Evolutionary conservation across 176 grass and related monocot species (phyloP), one percentile per base, ranked within the genome.

Genomic region (Phoenix roebelenii): DNA sequence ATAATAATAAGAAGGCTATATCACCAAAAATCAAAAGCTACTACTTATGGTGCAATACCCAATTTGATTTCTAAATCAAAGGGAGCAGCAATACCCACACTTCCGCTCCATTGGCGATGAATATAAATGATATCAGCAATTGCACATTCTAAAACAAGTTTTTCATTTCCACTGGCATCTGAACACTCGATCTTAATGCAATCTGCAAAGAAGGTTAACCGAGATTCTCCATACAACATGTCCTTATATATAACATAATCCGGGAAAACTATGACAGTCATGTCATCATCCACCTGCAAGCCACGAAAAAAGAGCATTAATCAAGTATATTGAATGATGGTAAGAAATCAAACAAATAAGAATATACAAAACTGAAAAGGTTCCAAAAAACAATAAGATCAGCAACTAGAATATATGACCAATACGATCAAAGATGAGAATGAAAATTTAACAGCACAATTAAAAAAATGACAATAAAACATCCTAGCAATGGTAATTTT

Each of bases 111-210:
- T 72, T 82, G 54, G 75, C 94, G 79, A 66, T 65, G 60, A 61
- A 99, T 81, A 55, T 49, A 69, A 74, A 76, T 60, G 48, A 99
- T 68, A 50, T 93, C 77, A 83, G 67, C 67, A 70, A 85, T 24
- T 57, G 66, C 54, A 79, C 79, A 93, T 65, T 79, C 59, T 55
- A 67, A 61, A 71, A 60, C 1, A 51, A 81, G 60, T 60, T 64
- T 80, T 29, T 81, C 72, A 78, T 72, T 67, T 48, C 58, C 59
- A 63, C 59, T 60, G 2, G 67, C 63, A 77, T 93, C 79, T 52
- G 39, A 68, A 78, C 64, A 70, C 66, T 92, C 85, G 57, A 99
- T 74, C 58, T 85, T 93, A 71, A 99, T 77, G 25, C 76, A 77
- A 15, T 89, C 76, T 22, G 76, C 39, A 23, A 78, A 78, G 74